Evolutionary conservation across 768 basidiomycete genomes (phyloP).

Genomic region (Boletellus sp.): DNA sequence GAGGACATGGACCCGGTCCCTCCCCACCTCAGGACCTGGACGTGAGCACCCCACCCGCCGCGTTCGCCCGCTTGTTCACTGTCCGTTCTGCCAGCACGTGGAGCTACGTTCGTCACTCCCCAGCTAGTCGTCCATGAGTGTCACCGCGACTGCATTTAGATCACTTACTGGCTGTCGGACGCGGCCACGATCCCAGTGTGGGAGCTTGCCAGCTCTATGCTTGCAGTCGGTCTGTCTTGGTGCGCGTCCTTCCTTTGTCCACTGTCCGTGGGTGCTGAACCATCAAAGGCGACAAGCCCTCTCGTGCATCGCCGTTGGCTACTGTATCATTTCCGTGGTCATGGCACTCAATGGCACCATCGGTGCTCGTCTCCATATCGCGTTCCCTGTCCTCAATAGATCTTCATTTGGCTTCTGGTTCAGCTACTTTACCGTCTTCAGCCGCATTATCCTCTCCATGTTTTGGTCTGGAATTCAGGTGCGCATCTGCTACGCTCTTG

Average conservation of each 20-base stretch:
- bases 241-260: conserved; percentile 19
- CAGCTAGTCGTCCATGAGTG: conserved; percentile 32
- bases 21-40: conserved; percentile 59
- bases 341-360: conserved; percentile 79
- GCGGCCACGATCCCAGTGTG: conserved; percentile 22
- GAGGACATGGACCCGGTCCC: conserved; percentile 78
- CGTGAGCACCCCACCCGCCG: conserved; percentile 17
- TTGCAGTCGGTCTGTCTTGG: conserved; percentile 75
- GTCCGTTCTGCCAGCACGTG: conserved; percentile 35
- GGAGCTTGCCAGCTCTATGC: conserved; percentile 64
- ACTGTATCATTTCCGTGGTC: conserved; percentile 66
- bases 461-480: conserved; percentile 84
- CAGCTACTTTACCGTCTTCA: conserved; percentile 82
- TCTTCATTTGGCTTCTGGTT: conserved; percentile 90
- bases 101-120: conserved; percentile 63
- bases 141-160: conserved; percentile 5
- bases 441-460: conserved; percentile 70
- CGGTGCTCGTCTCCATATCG: conserved; percentile 75
- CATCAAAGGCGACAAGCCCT: conserved; percentile 61
- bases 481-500: background rate
- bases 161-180: conserved; percentile 28
- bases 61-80: background rate
- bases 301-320: conserved; percentile 66
- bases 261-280: background rate
- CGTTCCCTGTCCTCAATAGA: conserved; percentile 72